Base-by-base conservation (phyloP, 2,329 filamentous ascomycete species). In the Spiromastix sp. region DNA sequence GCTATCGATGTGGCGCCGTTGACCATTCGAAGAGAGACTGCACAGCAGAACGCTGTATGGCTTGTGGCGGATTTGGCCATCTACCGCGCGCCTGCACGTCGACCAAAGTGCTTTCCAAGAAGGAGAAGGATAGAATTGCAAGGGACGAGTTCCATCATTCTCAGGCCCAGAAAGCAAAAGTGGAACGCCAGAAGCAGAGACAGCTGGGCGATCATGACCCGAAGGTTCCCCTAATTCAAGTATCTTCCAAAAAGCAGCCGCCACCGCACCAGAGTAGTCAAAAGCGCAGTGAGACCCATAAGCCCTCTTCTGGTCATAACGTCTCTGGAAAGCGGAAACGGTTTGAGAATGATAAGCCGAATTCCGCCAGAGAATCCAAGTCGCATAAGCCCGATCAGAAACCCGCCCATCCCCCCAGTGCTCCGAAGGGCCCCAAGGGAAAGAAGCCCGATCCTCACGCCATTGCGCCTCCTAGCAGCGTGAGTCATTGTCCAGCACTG, bases 11-110 rank as follows among this genome's bases (percentile, higher is more conserved):
- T 37, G 54, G 57, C 12, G 40, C 47, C 16, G 34, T 50, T 16
- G 59, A 59, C 5, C 66, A 68, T 42, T 54, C 42, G 4, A 58
- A 54, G 24, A 37, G 39, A 7, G 37, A 48, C 34, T 70, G 66
- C 42, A 51, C 44, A n/a, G 55, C 51, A 16, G 51, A 57, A 31
- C 57, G 64, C 27, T 70, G 66, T 37, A 24, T 55, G 13, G 50
- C 57, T 34, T 70, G 66, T 42, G 65, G 66, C 13, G 48, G 54
- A 34, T 49, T 63, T 30, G 66, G 65, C 3, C 66, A 70, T 47
- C 24, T 39, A 17, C 40, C 52, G 13, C 41, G 42, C 20, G 42
- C 37, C 7, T 69, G 66, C 46, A 55, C 28, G 21, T 50, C 53
- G 13, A 47, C 48, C 2, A 51, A 48, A 15, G 28, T 46, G 22